Conservation (phyloP, 768 basidiomycete species). For the Leccinum imitatum region DNA sequence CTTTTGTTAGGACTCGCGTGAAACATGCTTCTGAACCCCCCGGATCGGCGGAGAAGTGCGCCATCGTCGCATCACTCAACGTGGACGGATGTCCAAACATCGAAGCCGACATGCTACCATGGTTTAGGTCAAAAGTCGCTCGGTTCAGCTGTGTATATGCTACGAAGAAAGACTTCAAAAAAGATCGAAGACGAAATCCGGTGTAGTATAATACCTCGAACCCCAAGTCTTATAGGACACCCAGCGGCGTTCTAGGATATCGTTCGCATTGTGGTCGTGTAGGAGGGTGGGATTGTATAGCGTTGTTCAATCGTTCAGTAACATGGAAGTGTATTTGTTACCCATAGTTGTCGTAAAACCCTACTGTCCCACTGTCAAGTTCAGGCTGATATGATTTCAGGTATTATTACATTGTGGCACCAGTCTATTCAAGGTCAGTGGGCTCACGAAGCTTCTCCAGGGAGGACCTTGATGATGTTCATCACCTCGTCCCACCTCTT, state of each 20-base stretch:
- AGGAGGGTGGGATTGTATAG: neutral
- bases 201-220: neutral
- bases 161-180: conserved; percentile 46
- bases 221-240: neutral
- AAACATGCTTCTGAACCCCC: conserved; percentile 18
- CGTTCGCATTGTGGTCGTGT: neutral
- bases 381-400: neutral
- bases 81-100: conserved; percentile 59
- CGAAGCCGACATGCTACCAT: conserved; percentile 54
- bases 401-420: neutral
- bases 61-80: conserved; percentile 42
- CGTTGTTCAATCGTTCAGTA: neutral
- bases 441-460: conserved; percentile 19
- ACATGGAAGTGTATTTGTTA: conserved; percentile 7
- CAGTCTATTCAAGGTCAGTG: neutral
- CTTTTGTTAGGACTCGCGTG: conserved; percentile 53
- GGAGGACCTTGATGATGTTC: conserved; percentile 34
- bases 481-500: conserved; percentile 52
- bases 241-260: neutral
- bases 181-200: conserved; percentile 26
- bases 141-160: conserved; percentile 61
- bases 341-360: conserved; percentile 4
- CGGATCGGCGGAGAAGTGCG: conserved; percentile 15
- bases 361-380: neutral
- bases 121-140: conserved; percentile 55